Evolutionary conservation across 176 grass and related monocot genomes (phyloP), one percentile per base, ranked within the genome.

Genomic region (Bolboschoenus planiculmis): DNA sequence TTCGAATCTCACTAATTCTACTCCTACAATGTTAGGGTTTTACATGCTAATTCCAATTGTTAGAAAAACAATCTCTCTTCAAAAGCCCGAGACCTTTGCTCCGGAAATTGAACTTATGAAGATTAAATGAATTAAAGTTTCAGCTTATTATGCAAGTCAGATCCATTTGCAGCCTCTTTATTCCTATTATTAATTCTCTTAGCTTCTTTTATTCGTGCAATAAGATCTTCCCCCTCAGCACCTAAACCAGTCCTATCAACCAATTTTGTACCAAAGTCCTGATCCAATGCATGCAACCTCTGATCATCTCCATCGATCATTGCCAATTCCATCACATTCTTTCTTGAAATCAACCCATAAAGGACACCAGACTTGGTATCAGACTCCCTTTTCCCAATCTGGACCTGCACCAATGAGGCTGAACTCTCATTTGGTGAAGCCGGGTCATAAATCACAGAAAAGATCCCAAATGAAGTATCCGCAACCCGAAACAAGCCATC

Each of bases 381-480:
- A 31, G 84, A 59, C 56, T 93, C 91, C 74, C 81, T 90, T 31
- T 89, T 85, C 77, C 90, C 86, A 79, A 94, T 88, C 46, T 80
- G 88, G 54, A 97, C 90, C 64, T 70, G 83, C 9, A 97, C 50
- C 81, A 97, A 90, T 11, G 92, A 91, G 71, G 61, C 47, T 62
- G 90, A 89, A 83, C 91, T 84, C 51, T 85, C 64, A 15, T 88
- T 91, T 57, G 79, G 81, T 58, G 85, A 86, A 44, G 42, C 85
- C 27, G 92, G 92, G 54, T 93, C 92, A 90, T 91, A 85, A 57
- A 94, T 89, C 86, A 91, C 87, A 37, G 87, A 91, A 79, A 94
- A 90, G 33, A 53, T 82, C 10, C 90, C 90, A 87, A 93, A 94
- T 54, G 81, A 85, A 79, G 84, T 80, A 86, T 92, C 89, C 46